Evolutionary conservation across 257 asterid genomes (phyloP).

Genomic region (Salvia hispanica): DNA sequence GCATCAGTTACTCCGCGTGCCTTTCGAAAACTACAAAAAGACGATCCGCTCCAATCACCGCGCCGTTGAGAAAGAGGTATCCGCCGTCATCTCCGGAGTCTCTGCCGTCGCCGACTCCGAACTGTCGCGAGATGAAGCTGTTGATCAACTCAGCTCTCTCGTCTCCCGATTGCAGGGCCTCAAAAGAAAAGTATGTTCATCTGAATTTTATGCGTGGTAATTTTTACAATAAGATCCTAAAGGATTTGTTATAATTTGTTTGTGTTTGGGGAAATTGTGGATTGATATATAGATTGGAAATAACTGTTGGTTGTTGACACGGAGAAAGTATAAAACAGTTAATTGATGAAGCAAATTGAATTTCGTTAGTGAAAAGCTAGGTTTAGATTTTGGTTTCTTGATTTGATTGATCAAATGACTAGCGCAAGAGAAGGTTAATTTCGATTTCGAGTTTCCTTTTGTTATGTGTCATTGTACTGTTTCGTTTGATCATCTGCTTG

Average conservation of each 20-base stretch:
- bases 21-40: conserved; percentile 90
- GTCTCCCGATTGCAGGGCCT: conserved; percentile 88
- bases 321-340: not conserved
- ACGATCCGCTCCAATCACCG: conserved; percentile 97
- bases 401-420: conserved; percentile 24
- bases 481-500: not conserved
- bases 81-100: conserved; percentile 67
- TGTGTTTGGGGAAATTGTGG: conserved; percentile 18
- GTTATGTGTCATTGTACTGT: not conserved
- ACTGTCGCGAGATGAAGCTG: conserved; percentile 71
- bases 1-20: conserved; percentile 97
- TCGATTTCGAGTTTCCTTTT: conserved; percentile 10
- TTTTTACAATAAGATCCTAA: not conserved
- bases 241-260: not conserved
- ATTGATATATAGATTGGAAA: not conserved
- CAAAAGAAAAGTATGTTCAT: conserved; percentile 76
- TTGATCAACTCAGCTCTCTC: conserved; percentile 67
- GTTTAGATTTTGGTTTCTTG: conserved; percentile 15
- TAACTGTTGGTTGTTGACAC: conserved; percentile 11
- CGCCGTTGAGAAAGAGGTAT: conserved; percentile 77
- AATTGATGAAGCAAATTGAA: not conserved
- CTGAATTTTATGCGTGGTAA: conserved; percentile 1
- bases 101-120: conserved; percentile 56
- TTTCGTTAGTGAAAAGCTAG: not conserved
- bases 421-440: not conserved